phyloP scores from a whole-genome alignment of 352 stramenopile genomes.

The Pythium biforme region DNA sequence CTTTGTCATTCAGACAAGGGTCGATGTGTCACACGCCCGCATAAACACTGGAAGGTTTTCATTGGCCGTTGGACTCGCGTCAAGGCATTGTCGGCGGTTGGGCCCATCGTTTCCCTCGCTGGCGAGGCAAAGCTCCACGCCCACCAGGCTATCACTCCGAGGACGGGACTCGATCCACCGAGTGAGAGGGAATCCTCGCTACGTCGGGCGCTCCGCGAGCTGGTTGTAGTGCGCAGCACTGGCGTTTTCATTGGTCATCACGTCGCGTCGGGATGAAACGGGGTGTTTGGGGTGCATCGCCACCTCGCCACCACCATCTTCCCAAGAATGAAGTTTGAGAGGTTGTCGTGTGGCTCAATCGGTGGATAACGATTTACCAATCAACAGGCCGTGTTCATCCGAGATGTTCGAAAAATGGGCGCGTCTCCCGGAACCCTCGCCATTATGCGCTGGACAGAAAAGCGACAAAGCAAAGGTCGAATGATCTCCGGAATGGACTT shows the following conservation, averaged over 20 bases:
- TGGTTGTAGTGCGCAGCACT: no score
- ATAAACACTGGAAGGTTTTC: neutral
- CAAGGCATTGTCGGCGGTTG: neutral
- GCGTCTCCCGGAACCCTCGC: neutral
- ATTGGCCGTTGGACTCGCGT: neutral
- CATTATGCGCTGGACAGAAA: neutral
- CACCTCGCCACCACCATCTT: neutral
- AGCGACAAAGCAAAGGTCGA: no score
- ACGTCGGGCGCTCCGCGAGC: no score
- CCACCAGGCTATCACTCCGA: no score
- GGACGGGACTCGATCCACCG: no score
- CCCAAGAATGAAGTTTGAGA: neutral
- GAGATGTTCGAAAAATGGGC: neutral
- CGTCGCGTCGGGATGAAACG: neutral
- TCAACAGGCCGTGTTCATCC: neutral
- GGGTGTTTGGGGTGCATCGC: neutral
- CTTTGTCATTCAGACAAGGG: neutral
- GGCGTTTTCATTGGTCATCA: no score
- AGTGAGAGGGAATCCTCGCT: no score
- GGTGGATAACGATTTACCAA: neutral
- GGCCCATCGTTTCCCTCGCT: no score
- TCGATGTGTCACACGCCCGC: neutral
- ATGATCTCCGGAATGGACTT: neutral
- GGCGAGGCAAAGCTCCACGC: no score
- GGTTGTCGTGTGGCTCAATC: no score